Conservation (phyloP, 2,329 filamentous ascomycete species). For the Biscogniauxia sp. region DNA sequence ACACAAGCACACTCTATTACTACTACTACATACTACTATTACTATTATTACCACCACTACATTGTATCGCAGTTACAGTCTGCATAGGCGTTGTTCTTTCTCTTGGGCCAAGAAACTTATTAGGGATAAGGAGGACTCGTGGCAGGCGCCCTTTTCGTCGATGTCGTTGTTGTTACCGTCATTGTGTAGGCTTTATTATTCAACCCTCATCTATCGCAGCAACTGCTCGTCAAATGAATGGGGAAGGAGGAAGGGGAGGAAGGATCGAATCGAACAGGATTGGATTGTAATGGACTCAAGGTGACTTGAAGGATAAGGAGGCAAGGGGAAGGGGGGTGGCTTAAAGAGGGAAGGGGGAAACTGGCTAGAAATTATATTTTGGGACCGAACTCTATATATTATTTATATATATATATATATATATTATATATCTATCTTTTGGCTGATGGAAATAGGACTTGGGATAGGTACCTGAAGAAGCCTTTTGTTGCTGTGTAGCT, state of each 20-base stretch:
- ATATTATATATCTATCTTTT: too few species aligned
- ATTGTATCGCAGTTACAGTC: neutral
- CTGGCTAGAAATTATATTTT: neutral
- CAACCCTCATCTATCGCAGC: neutral
- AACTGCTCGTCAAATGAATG: neutral
- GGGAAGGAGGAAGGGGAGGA: neutral
- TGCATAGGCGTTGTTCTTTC: neutral
- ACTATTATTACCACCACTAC: neutral
- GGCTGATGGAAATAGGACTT: too few species aligned
- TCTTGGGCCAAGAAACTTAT: neutral
- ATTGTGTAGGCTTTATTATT: neutral
- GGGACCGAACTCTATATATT: neutral
- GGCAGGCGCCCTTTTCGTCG: neutral
- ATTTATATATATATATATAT: too few species aligned
- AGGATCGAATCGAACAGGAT: neutral
- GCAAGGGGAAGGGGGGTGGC: neutral
- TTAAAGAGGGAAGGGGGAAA: neutral
- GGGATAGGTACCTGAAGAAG: too few species aligned
- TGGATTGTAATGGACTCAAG: neutral
- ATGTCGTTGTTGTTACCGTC: neutral
- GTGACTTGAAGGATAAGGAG: neutral
- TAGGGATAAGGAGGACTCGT: neutral
- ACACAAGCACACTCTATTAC: neutral
- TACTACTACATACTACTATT: neutral
- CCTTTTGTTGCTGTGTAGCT: too few species aligned